phyloP scores from a whole-genome alignment of 768 basidiomycete genomes.

The Tulasnella calospora region DNA sequence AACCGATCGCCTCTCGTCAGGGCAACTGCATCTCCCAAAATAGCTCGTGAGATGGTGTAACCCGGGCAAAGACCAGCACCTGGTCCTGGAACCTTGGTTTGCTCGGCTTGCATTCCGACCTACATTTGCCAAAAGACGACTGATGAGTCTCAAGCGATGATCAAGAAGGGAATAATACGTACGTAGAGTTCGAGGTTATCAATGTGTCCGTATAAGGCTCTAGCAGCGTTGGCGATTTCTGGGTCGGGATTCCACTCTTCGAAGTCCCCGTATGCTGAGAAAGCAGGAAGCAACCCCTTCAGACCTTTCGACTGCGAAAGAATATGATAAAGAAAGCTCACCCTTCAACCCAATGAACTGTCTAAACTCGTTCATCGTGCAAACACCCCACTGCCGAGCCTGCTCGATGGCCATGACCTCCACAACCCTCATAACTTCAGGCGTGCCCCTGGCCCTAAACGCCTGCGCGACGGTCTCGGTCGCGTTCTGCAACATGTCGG shows the following conservation, averaged over 20 bases:
- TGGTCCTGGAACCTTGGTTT: slow-evolving; percentile 56
- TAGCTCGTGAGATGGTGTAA: slow-evolving; percentile 80
- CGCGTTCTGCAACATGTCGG: slow-evolving; percentile 56
- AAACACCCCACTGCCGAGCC: slow-evolving; percentile 63
- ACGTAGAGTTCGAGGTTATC: slow-evolving; percentile 78
- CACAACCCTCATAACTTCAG: slow-evolving; percentile 55
- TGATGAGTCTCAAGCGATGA: not conserved
- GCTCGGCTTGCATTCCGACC: slow-evolving; percentile 68
- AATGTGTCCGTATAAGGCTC: slow-evolving; percentile 61
- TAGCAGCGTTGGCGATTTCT: slow-evolving; percentile 45
- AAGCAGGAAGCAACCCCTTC: not conserved
- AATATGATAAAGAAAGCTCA: slow-evolving; percentile 16
- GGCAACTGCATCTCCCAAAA: slow-evolving; percentile 50
- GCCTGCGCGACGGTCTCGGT: slow-evolving; percentile 57
- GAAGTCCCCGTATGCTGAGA: slow-evolving; percentile 31
- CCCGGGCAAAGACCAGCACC: slow-evolving; percentile 78
- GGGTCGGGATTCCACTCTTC: slow-evolving; percentile 40
- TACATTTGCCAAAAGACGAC: slow-evolving; percentile 28
- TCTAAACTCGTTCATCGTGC: slow-evolving; percentile 53
- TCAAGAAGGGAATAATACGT: slow-evolving; percentile 30
- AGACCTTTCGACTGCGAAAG: too few species aligned
- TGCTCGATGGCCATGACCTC: slow-evolving; percentile 68
- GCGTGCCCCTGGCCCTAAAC: slow-evolving; percentile 65
- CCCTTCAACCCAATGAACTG: slow-evolving; percentile 33
- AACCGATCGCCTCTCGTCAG: slow-evolving; percentile 76